Base-by-base conservation (phyloP, 1,284 basidiomycete species). In the Baeospora myosura region DNA sequence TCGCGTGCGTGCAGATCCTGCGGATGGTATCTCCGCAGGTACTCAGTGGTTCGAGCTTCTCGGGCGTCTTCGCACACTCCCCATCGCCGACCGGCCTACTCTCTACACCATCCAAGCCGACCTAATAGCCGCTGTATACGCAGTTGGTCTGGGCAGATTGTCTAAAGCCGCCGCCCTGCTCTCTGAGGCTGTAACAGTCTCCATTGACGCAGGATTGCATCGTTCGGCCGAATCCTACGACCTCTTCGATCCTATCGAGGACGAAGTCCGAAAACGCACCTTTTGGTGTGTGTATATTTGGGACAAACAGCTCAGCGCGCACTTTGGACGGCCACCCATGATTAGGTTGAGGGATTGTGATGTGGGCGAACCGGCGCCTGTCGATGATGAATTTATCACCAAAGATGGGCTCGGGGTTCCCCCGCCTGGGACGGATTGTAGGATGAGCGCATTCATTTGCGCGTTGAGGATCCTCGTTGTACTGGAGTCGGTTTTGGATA, bases 221-320 rank as follows among this genome's bases (percentile, higher is more conserved):
- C 81, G 90, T 40, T 85, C 79, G 23, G 80, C 87, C 1, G 89
- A 91, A 52, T 80, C 77, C n/a, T 93, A 93, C 54, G 89, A 91
- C 57, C 72, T 88, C 45, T 92, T 92, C 59, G 81, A 88, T 60
- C 74, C 83, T 3, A 81, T 93, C 48, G 89, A 93, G 59, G 83
- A 87, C 50, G 88, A 93, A 59, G 79, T 90, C 14, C 76, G 90
- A 43, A 91, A 91, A 61, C 78, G 90, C 49, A 93, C 90, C 0
- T 94, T 93, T 62, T 94, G 89, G 89, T 88, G 87, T 47, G 88
- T 93, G 18, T 94, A 93, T 61, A 72, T 89, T 32, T 93, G 90
- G 90, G 90, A 93, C 61, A 93, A 93, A 62, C 89, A 91, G 55
- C 74, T 86, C 7, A 64, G 73, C 26, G 86, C 88, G 23, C 82